Evolutionary conservation across 2,329 filamentous ascomycete genomes (phyloP).

Genomic region (Endocalyx cinctus): DNA sequence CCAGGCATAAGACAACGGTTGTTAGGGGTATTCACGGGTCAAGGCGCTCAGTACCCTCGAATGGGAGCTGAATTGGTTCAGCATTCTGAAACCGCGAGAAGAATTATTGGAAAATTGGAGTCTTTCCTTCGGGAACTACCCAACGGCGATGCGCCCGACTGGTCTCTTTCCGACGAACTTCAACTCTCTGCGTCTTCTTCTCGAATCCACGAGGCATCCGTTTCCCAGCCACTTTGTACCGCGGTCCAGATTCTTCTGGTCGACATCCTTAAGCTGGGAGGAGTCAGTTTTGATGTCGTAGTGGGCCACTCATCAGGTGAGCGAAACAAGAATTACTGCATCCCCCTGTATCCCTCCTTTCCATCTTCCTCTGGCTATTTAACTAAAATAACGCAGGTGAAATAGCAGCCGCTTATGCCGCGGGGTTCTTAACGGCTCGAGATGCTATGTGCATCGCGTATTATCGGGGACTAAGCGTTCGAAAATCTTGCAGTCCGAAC

Average conservation of each 20-base stretch:
- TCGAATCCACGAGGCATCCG: background rate
- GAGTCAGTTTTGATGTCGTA: background rate
- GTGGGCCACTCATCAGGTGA: constrained; percentile 1
- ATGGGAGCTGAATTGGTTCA: constrained; percentile 19
- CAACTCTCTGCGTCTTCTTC: background rate
- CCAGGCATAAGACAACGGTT: no score
- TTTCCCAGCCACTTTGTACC: constrained; percentile 1
- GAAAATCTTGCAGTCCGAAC: constrained; percentile 6
- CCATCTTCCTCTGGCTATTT: no score
- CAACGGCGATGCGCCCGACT: constrained; percentile 17
- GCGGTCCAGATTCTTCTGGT: background rate
- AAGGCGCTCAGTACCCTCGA: constrained; percentile 17
- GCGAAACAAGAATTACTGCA: no score
- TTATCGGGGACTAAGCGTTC: constrained; percentile 33
- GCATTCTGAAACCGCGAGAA: background rate
- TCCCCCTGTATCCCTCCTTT: no score
- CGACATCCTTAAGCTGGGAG: background rate
- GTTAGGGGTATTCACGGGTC: constrained; percentile 14
- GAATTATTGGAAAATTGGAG: constrained; percentile 11
- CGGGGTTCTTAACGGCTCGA: constrained; percentile 33
- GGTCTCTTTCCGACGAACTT: constrained; percentile 17
- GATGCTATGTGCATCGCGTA: constrained; percentile 41
- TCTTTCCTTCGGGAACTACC: constrained; percentile 10
- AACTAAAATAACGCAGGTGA: no score
- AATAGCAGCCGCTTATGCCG: constrained; percentile 34